Evolutionary conservation across 345 rosid genomes (phyloP).

Genomic region (Acer negundo): DNA sequence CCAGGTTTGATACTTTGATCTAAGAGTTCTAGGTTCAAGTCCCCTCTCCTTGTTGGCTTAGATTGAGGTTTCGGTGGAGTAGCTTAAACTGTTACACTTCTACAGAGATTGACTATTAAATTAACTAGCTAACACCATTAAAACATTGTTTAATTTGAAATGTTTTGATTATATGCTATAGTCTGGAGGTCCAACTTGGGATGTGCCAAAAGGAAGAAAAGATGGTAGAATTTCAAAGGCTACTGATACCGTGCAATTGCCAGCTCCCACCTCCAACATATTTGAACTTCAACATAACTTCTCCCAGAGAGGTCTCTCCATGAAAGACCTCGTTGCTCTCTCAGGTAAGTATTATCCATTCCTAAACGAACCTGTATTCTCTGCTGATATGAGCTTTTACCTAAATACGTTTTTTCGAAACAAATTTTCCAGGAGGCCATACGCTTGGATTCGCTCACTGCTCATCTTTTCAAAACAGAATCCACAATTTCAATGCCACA

Average conservation of each 20-base stretch:
- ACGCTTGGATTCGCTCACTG: conserved; percentile 90
- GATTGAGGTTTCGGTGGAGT: too few species aligned
- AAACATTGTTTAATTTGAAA: not conserved
- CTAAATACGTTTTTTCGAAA: too few species aligned
- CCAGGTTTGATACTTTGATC: too few species aligned
- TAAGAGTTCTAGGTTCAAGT: too few species aligned
- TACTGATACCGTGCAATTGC: conserved; percentile 69
- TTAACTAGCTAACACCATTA: not conserved
- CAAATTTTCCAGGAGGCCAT: conserved; percentile 60
- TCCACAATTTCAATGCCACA: conserved; percentile 67
- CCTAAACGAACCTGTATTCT: too few species aligned
- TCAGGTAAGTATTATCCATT: conserved; percentile 42
- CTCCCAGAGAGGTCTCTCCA: conserved; percentile 75
- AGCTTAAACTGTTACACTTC: not conserved
- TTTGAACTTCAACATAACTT: conserved; percentile 73
- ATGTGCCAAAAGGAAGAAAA: conserved; percentile 84
- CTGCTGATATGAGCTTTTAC: too few species aligned
- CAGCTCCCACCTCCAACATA: conserved; percentile 72
- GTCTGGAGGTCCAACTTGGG: conserved; percentile 95
- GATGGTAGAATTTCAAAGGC: conserved; percentile 87
- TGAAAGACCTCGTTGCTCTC: conserved; percentile 70
- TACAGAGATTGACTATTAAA: not conserved
- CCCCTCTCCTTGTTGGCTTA: too few species aligned
- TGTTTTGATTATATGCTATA: conserved; percentile 14
- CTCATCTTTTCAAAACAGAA: conserved; percentile 79